Percentiles rank a stretch among this genome's conserved stretches.
phyloP scores from a whole-genome alignment of 2,329 filamentous ascomycete species.

The Cladosporium sp. region DNA sequence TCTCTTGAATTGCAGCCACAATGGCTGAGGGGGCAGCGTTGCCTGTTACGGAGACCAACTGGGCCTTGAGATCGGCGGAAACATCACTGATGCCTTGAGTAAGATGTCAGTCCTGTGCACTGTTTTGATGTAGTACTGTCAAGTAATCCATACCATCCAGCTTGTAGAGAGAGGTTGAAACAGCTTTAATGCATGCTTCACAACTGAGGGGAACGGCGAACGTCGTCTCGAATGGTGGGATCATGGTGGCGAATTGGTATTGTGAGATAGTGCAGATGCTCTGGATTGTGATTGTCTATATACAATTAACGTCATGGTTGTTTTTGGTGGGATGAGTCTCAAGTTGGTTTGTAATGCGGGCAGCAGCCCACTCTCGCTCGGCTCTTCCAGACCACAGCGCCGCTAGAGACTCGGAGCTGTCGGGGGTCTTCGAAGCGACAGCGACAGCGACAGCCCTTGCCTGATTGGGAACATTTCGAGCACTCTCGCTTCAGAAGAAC shows the following conservation, averaged over 20 bases:
- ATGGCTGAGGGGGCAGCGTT: slow-evolving; percentile 89
- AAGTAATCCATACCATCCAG: slow-evolving; percentile 54
- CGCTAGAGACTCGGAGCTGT: not conserved
- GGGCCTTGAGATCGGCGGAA: slow-evolving; percentile 74
- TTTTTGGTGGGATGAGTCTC: not conserved
- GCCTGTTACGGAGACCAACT: slow-evolving; percentile 80
- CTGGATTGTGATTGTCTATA: slow-evolving; percentile 2
- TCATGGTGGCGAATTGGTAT: slow-evolving; percentile 20
- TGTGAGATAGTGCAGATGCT: not conserved
- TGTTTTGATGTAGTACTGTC: not conserved
- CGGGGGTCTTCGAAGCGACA: not conserved
- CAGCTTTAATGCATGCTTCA: slow-evolving; percentile 80
- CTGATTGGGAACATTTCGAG: not conserved
- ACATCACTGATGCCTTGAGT: slow-evolving; percentile 71
- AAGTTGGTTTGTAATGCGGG: slow-evolving; percentile 12
- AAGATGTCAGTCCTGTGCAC: not conserved
- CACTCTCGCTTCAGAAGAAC: not conserved
- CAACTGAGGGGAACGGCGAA: slow-evolving; percentile 95
- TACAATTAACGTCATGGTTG: slow-evolving; percentile 1
- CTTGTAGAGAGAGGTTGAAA: slow-evolving; percentile 73
- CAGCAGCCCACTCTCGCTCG: too few relatives aligned
- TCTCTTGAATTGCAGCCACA: slow-evolving; percentile 80
- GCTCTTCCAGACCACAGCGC: not conserved
- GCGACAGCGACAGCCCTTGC: too few relatives aligned
- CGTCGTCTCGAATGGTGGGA: slow-evolving; percentile 63